Percentiles rank a stretch among this genome's conserved stretches.
Conservation (phyloP, 2,329 filamentous ascomycete species). For the Anthostomella pinea region DNA sequence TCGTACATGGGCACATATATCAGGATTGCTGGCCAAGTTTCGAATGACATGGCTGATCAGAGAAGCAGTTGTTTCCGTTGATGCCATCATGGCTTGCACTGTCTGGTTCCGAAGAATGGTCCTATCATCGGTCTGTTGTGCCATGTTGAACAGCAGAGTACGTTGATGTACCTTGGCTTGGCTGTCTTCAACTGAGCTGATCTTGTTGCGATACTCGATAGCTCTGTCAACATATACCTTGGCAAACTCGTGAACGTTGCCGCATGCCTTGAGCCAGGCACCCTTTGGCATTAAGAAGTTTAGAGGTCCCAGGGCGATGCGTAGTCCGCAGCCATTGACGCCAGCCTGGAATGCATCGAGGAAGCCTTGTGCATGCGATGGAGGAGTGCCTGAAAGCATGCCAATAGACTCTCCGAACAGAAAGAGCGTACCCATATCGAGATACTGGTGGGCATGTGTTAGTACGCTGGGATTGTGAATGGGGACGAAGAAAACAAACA, state of each 20-base stretch:
- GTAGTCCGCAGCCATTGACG: constrained; percentile 22
- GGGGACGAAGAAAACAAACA: constrained; percentile 14
- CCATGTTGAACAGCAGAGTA: constrained; percentile 20
- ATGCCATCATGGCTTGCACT: constrained; percentile 22
- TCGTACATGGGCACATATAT: constrained; percentile 16
- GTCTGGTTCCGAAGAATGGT: constrained; percentile 19
- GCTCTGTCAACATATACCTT: constrained; percentile 22
- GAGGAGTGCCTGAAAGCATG: constrained; percentile 20
- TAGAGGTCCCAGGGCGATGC: constrained; percentile 22
- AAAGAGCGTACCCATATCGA: constrained; percentile 23
- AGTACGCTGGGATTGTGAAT: constrained; percentile 11
- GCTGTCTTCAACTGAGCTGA: constrained; percentile 13
- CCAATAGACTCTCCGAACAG: constrained; percentile 23
- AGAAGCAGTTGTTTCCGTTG: constrained; percentile 20
- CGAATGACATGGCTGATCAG: constrained; percentile 21
- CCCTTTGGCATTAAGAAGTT: constrained; percentile 22
- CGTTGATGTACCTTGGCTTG: constrained; percentile 17
- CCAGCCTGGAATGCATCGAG: constrained; percentile 22
- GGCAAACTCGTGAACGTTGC: constrained; percentile 22
- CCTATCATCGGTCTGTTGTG: constrained; percentile 19
- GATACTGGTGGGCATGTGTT: constrained; percentile 20
- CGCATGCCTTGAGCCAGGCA: constrained; percentile 22
- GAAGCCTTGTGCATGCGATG: constrained; percentile 19
- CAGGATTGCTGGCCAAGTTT: constrained; percentile 19
- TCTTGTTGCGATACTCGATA: constrained; percentile 19